phyloP scores from a whole-genome alignment of 1,139 yeast species.

The Taiozyma sp. region DNA sequence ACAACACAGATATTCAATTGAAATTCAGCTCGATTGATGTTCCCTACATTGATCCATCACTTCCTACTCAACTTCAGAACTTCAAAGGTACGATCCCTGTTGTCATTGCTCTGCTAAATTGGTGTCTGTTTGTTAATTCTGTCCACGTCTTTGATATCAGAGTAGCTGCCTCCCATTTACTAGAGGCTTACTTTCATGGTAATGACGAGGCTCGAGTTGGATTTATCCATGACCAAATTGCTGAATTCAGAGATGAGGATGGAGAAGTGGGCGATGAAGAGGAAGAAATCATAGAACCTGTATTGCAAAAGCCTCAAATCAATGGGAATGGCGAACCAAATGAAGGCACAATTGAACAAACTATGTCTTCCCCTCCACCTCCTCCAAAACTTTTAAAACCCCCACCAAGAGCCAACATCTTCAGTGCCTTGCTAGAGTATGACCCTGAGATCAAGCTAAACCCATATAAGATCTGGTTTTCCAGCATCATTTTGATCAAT shows the following conservation, averaged over 20 bases:
- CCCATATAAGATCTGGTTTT: conserved; percentile 88
- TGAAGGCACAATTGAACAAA: too few relatives aligned
- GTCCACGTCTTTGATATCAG: conserved; percentile 82
- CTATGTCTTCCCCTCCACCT: not conserved
- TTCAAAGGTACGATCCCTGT: conserved; percentile 49
- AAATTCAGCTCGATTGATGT: conserved; percentile 82
- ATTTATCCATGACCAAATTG: conserved; percentile 50
- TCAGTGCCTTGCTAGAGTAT: conserved; percentile 69
- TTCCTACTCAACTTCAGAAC: conserved; percentile 35
- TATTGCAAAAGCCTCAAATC: not conserved
- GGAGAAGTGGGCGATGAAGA: conserved; percentile 3
- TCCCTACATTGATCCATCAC: conserved; percentile 84
- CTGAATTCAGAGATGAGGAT: conserved; percentile 3
- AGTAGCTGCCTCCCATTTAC: conserved; percentile 60
- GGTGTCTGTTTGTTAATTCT: conserved; percentile 77
- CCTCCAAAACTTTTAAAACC: conserved; percentile 7
- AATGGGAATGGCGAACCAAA: not conserved
- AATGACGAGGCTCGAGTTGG: conserved; percentile 55
- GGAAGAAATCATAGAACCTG: not conserved
- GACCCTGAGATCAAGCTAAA: conserved; percentile 73
- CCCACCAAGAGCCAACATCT: conserved; percentile 43
- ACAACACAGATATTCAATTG: conserved; percentile 45
- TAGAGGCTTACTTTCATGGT: conserved; percentile 64
- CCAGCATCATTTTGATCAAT: conserved; percentile 61
- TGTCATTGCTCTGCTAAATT: conserved; percentile 67